phyloP scores from a whole-genome alignment of 2,329 filamentous ascomycete species.

The Beauveria rudraprayagi region DNA sequence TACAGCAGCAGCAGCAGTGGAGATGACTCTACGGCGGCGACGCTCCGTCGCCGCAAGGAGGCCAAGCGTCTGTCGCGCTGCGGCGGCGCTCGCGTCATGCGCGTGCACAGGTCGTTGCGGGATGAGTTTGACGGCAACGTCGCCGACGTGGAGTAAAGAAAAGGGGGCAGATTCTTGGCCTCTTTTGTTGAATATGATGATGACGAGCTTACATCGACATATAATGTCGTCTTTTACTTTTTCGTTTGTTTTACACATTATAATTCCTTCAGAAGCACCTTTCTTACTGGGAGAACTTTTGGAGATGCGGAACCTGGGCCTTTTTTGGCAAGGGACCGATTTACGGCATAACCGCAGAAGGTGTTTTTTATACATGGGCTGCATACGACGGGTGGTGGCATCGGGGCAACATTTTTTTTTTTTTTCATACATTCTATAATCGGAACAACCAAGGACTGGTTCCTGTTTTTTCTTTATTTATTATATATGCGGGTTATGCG shows the following conservation, averaged over 20 bases:
- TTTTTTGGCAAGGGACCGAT: not conserved
- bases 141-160: constrained; percentile 10
- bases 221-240: not conserved
- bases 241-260: not conserved
- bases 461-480: not conserved
- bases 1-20: no score
- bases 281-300: no score
- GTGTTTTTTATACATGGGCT: not conserved
- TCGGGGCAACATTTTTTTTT: not conserved
- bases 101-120: not conserved
- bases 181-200: not conserved
- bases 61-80: constrained; percentile 13
- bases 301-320: not conserved
- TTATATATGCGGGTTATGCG: not conserved
- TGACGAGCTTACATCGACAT: not conserved
- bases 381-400: not conserved
- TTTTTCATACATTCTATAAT: not conserved
- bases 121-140: constrained; percentile 8
- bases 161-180: not conserved
- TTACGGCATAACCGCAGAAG: no score
- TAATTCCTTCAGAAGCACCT: no score
- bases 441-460: not conserved
- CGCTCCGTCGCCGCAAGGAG: constrained; percentile 12
- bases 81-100: not conserved
- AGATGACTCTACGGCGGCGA: not conserved